Evolutionary conservation across 148 eudicot species (phyloP), one percentile per base, ranked within the genome.

Genomic region (Vaccinium corymbosum): DNA sequence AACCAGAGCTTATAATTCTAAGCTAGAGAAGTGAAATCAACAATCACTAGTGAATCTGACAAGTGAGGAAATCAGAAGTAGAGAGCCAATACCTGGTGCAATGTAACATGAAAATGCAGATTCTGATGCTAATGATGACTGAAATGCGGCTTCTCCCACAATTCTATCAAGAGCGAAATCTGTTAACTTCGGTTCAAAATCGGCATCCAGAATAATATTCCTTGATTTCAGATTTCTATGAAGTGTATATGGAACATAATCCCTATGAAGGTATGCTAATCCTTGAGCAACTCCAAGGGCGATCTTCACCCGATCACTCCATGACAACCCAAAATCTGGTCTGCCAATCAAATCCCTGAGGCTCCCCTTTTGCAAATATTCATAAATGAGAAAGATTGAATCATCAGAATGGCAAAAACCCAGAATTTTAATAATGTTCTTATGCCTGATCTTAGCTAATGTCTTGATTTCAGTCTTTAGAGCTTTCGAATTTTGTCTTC

Each of bases 201-300:
- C 91, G 52, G 86, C 88, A 85, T 94, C 97, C 56, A 95, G 83
- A 84, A 95, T 92, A 80, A 94, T 83, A 84, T 95, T 95, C 15
- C 61, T 91, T 27, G 97, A 90, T 79, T 92, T 95, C 48, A 95
- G 32, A 86, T 94, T 89, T 83, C 98, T 86, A 62, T 94, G 94
- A 78, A 95, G 89, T 73, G 92, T 85, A 88, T 85, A 91, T 22
- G 94, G 94, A 80, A 88, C 86, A 84, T 95, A 95, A 84, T 95
- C 98, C 72, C 89, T 85, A 85, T 94, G 98, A 83, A 95, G 92
- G 83, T 95, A 95, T 25, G 95, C 94, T 79, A 95, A 90, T 75
- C 91, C 97, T 89, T 91, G 97, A 87, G 98, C 97, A 86, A 95
- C 89, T 20, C 98, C 97, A 86, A 90, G 84, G 57, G 97, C 97